phyloP scores from a whole-genome alignment of 1,139 yeast genomes.

The Kodamaea alishanica region DNA sequence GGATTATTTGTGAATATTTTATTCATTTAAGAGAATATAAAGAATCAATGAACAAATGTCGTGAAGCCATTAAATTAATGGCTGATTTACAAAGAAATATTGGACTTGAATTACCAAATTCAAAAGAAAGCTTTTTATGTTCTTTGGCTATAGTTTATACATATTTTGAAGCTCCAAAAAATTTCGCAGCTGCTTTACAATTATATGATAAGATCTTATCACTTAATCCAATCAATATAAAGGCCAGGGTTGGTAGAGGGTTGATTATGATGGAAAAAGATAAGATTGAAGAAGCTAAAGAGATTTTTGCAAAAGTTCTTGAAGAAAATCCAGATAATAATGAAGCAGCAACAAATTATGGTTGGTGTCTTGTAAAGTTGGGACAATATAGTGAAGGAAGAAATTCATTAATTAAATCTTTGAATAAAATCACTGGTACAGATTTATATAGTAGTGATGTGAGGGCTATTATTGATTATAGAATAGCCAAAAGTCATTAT shows the following conservation, averaged over 20 bases:
- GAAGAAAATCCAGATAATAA: conserved; percentile 49
- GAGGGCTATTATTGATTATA: conserved; percentile 64
- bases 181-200: conserved; percentile 68
- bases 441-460: conserved; percentile 52
- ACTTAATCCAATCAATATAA: conserved; percentile 47
- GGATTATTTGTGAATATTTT: conserved; percentile 62
- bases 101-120: conserved; percentile 46
- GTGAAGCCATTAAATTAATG: conserved; percentile 56
- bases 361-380: conserved; percentile 72
- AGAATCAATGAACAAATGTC: conserved; percentile 58
- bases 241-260: conserved; percentile 80
- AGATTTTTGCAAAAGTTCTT: conserved; percentile 50
- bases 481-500: conserved; percentile 60
- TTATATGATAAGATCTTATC: conserved; percentile 62
- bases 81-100: conserved; percentile 46
- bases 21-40: conserved; percentile 62
- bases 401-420: conserved; percentile 40
- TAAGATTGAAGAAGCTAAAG: conserved; percentile 51
- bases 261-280: conserved; percentile 68
- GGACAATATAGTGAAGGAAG: conserved; percentile 56
- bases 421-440: conserved; percentile 44
- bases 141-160: conserved; percentile 76
- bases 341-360: conserved; percentile 64
- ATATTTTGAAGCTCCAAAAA: conserved; percentile 85
- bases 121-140: conserved; percentile 60